A percentile compares a stretch with the other conserved stretches of the same genome.
phyloP scores from a whole-genome alignment of 306 rosid genomes.

The Benincasa hispida region DNA sequence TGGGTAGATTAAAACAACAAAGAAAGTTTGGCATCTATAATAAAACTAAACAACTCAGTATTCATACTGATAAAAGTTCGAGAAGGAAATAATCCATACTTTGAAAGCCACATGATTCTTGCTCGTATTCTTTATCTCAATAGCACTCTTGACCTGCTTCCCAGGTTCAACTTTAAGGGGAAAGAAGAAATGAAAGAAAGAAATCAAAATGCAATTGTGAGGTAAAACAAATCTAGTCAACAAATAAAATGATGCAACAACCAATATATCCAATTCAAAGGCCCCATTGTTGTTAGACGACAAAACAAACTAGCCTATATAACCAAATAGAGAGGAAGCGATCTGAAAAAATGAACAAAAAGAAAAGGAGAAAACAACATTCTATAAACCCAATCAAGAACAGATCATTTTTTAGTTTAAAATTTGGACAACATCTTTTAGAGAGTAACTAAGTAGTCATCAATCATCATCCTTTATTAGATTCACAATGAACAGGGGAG shows the following conservation, averaged over 20 bases:
- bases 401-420: not conserved
- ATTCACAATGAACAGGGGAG: not conserved
- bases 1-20: not conserved
- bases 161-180: conserved; percentile 69
- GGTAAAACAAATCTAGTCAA: not conserved
- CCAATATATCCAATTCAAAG: not conserved
- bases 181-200: conserved; percentile 16
- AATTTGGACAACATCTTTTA: not conserved
- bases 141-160: conserved; percentile 77
- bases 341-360: not conserved
- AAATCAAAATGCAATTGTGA: not conserved
- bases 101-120: conserved; percentile 81
- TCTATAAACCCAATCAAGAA: not conserved
- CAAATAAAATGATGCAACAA: not conserved
- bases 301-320: not conserved
- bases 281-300: not conserved
- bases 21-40: not conserved
- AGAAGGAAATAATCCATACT: conserved; percentile 28
- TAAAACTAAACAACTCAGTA: not conserved
- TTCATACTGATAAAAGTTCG: not conserved
- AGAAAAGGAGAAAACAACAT: not conserved
- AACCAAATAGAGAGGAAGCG: not conserved
- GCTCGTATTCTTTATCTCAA: conserved; percentile 68
- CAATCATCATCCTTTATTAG: not conserved
- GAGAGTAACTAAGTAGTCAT: not conserved